phyloP scores from a whole-genome alignment of 257 asterid genomes.

The Solanum etuberosum region DNA sequence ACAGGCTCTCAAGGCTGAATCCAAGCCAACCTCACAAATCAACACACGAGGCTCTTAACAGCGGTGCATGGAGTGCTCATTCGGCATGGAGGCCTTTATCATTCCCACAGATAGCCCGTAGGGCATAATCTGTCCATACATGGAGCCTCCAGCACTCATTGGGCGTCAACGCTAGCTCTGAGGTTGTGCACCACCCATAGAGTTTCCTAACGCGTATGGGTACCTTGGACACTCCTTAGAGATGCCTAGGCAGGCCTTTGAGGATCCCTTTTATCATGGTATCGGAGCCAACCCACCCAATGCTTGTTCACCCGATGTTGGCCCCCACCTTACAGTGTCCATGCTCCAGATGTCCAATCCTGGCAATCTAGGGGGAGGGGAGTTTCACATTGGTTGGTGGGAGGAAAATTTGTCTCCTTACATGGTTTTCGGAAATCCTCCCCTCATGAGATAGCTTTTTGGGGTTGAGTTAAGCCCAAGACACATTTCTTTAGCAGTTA shows the following conservation, averaged over 20 bases:
- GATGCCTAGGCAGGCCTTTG: not conserved
- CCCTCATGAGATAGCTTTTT: not conserved
- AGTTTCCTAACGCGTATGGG: not conserved
- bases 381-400: too few species aligned
- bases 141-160: not conserved
- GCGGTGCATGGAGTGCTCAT: not conserved
- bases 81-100: not conserved
- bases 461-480: not conserved
- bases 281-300: not conserved
- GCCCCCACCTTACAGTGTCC: not conserved
- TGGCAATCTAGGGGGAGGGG: not conserved
- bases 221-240: not conserved
- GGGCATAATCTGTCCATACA: not conserved
- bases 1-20: not conserved
- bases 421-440: not conserved
- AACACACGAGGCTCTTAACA: not conserved
- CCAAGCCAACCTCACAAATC: not conserved
- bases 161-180: not conserved
- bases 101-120: not conserved
- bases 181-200: not conserved
- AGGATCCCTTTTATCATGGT: not conserved
- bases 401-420: not conserved
- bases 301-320: not conserved
- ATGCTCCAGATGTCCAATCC: not conserved
- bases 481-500: not conserved